Evolutionary conservation across 169 alveolate species (phyloP).

Genomic region (Plasmodium relictum): DNA sequence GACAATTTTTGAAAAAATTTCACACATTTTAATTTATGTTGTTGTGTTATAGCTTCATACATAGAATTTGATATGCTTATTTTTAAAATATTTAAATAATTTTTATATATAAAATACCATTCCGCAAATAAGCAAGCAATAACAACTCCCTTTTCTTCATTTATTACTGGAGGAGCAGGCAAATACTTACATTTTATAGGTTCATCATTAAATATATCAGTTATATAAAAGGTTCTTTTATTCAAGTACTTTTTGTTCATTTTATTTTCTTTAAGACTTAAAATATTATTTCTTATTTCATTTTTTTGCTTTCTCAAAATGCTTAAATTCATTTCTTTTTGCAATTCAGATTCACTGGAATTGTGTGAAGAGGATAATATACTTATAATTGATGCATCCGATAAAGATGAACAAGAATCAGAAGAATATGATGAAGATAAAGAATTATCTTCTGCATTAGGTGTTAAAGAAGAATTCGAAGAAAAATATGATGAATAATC

Average conservation of each 20-base stretch:
- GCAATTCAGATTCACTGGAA: background rate
- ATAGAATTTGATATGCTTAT: conserved; percentile 28
- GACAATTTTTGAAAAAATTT: conserved; percentile 50
- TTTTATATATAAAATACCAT: conserved; percentile 70
- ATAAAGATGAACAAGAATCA: conserved; percentile 20
- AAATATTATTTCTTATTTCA: conserved; percentile 12
- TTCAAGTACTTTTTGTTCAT: conserved; percentile 18
- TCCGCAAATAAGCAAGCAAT: conserved; percentile 70
- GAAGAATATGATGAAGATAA: conserved; percentile 9
- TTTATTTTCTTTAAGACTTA: background rate
- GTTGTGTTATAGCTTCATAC: conserved; percentile 41
- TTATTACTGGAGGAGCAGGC: conserved; percentile 60
- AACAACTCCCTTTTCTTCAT: conserved; percentile 50
- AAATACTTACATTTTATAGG: conserved; percentile 65
- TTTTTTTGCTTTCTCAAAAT: background rate
- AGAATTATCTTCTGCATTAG: background rate
- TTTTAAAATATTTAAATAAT: conserved; percentile 54
- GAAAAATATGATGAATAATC: conserved; percentile 26
- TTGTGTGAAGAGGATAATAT: conserved; percentile 18
- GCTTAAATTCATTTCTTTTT: conserved; percentile 21
- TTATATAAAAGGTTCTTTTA: conserved; percentile 20
- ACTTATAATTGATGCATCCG: conserved; percentile 34
- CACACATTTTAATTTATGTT: conserved; percentile 47
- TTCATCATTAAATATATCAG: conserved; percentile 34
- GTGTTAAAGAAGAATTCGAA: conserved; percentile 21